A percentile compares a stretch with the other conserved stretches of the same genome.
Evolutionary conservation across 2,329 filamentous ascomycete species (phyloP).

Genomic region (Venturia aucupariae): DNA sequence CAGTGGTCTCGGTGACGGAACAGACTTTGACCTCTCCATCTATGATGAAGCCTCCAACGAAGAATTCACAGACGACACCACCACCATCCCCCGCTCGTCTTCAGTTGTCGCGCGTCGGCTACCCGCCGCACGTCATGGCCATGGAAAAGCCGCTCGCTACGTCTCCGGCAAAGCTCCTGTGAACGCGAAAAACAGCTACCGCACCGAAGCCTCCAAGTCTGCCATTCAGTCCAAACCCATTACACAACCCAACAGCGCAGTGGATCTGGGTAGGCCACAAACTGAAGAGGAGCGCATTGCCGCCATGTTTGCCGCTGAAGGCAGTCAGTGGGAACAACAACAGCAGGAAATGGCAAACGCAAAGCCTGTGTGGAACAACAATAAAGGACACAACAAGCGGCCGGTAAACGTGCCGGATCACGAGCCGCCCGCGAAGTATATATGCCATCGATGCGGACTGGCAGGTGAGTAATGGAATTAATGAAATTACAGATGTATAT

Average conservation of each 20-base stretch:
- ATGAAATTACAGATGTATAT: neutral
- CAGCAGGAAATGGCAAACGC: constrained; percentile 82
- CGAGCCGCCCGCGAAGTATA: constrained; percentile 84
- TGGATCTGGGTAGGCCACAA: constrained; percentile 61
- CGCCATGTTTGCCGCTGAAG: constrained; percentile 83
- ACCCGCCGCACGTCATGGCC: constrained; percentile 74
- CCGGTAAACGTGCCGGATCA: constrained; percentile 77
- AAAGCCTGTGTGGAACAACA: constrained; percentile 14
- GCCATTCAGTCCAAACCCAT: constrained; percentile 34
- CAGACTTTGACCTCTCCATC: constrained; percentile 91
- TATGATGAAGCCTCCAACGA: constrained; percentile 87
- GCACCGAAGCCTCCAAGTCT: constrained; percentile 46
- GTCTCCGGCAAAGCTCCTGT: constrained; percentile 93
- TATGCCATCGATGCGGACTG: constrained; percentile 92
- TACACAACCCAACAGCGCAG: constrained; percentile 14
- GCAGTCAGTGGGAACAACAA: constrained; percentile 85
- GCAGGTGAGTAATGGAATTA: constrained; percentile 48
- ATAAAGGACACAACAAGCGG: constrained; percentile 32
- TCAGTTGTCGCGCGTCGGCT: constrained; percentile 83
- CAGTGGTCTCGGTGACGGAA: constrained; percentile 87
- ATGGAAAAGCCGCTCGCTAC: constrained; percentile 86
- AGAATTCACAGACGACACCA: constrained; percentile 96
- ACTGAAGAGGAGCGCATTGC: constrained; percentile 92
- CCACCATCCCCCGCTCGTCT: constrained; percentile 91
- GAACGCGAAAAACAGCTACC: constrained; percentile 70